Percentiles rank a stretch among this genome's conserved stretches.
Conservation (phyloP, 345 rosid species). For the Pseudoturritis turrita region DNA sequence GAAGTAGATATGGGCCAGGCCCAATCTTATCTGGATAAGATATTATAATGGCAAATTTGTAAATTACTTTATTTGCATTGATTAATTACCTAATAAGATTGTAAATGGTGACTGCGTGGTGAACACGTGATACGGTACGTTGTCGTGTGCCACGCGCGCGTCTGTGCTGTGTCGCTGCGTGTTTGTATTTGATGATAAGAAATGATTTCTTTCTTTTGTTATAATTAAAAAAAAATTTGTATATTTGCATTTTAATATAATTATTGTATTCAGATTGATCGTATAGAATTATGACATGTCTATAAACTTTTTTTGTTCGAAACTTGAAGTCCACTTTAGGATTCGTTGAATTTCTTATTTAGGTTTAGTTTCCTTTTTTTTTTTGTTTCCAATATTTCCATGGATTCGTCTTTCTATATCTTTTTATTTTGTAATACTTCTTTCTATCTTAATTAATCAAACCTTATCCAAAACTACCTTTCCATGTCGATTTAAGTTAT, state of each 20-base stretch:
- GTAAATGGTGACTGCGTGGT: background rate
- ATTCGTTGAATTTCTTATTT: too few relatives aligned
- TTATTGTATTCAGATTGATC: background rate
- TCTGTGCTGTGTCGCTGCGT: background rate
- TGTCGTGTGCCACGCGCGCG: slow-evolving; percentile 8
- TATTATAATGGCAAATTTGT: slow-evolving; percentile 4
- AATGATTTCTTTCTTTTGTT: background rate
- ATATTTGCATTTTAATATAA: background rate
- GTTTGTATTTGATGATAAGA: background rate
- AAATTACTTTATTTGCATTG: background rate
- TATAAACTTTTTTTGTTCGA: background rate
- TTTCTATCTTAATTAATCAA: background rate
- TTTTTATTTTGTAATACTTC: background rate
- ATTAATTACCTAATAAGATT: background rate
- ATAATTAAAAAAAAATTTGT: background rate
- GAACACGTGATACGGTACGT: slow-evolving; percentile 10
- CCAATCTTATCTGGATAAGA: slow-evolving; percentile 24
- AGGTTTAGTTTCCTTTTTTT: too few relatives aligned
- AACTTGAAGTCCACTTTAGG: background rate
- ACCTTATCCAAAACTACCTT: slow-evolving; percentile 11
- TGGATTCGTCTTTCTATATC: background rate
- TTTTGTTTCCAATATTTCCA: too few relatives aligned
- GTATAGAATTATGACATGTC: background rate
- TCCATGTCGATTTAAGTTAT: too few relatives aligned
- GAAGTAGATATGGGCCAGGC: slow-evolving; percentile 22